Base-by-base conservation (phyloP, 2,329 filamentous ascomycete genomes). In the Metarhizium brunneum region DNA sequence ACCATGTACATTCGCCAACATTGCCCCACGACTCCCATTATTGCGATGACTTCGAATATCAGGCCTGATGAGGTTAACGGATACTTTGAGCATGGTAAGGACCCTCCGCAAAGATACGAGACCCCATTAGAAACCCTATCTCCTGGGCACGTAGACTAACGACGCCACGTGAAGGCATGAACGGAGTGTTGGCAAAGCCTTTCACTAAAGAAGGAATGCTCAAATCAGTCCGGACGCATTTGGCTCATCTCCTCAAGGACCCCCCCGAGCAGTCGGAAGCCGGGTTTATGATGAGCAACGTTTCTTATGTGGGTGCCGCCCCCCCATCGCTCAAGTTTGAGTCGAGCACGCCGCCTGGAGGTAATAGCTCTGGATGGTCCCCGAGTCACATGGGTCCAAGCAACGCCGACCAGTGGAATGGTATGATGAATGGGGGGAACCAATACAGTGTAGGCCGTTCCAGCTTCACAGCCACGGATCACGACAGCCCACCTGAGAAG, bases 11-110 rank as follows among this genome's bases (percentile, higher is more conserved):
- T 99, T 61, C 85, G 92, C 54, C 89, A 96, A 66, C 90, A 92
- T 59, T 85, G 91, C 60, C 83, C 84, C 42, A 83, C 85, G 6
- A 85, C 88, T 20, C 94, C 94, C 0, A 95, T 99, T 64, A 90
- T 99, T 57, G 94, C 94, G 50, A 97, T 99, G 94, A 99, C 94
- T 3, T 96, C 92, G 3, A 99, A 97, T 67, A 97, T 99, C 61
- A 84, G 94, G 61, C 92, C 90, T 58, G 92, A 96, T 65, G 94
- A 99, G 68, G 95, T 97, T 59, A 89, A 92, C 54, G 92, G 95
- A 74, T 99, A 99, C 69, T 97, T 96, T 74, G 86, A 92, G 65
- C 92, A 95, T 73, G 94, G 92, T 94, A 80, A 76, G 86, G 71
- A 2, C 14, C 25, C n/a, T 29, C 2, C 25, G 25, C 11, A 43